phyloP scores from a whole-genome alignment of 2,329 filamentous ascomycete genomes.

The Fusarium xyrophilum region DNA sequence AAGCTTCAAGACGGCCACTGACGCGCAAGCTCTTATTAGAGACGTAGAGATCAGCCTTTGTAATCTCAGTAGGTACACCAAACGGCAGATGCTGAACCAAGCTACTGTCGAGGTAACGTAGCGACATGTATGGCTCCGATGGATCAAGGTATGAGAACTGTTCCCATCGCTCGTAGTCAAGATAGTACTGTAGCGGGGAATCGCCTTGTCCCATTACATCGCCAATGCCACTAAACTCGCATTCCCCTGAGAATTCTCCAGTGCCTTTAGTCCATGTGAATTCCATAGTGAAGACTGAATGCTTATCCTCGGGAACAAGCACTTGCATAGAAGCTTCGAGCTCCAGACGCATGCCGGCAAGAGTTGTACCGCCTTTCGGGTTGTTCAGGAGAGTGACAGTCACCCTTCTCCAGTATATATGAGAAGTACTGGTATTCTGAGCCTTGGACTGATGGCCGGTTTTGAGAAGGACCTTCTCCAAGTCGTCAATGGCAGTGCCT shows the following conservation, averaged over 20 bases:
- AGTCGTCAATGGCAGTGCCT: fast-evolving
- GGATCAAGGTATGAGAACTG: fast-evolving
- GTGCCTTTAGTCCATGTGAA: not conserved
- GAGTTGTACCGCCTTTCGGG: fast-evolving
- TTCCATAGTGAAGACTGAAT: not conserved
- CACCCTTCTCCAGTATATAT: not conserved
- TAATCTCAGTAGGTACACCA: fast-evolving
- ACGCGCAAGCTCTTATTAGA: fast-evolving
- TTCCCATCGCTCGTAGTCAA: not conserved
- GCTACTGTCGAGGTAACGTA: not conserved
- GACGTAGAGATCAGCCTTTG: fast-evolving
- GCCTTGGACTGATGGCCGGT: fast-evolving
- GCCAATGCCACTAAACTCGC: fast-evolving
- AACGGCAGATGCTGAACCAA: fast-evolving
- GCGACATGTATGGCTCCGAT: not conserved
- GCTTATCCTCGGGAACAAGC: not conserved
- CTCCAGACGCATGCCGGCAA: not conserved
- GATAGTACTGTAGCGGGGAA: fast-evolving
- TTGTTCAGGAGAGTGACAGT: not conserved
- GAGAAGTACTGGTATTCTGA: not conserved
- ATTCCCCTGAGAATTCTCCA: fast-evolving
- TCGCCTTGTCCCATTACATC: fast-evolving
- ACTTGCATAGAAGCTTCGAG: not conserved
- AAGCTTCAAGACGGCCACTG: not conserved
- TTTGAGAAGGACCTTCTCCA: not conserved